phyloP scores from a whole-genome alignment of 768 basidiomycete genomes.

The Trametes maxima region DNA sequence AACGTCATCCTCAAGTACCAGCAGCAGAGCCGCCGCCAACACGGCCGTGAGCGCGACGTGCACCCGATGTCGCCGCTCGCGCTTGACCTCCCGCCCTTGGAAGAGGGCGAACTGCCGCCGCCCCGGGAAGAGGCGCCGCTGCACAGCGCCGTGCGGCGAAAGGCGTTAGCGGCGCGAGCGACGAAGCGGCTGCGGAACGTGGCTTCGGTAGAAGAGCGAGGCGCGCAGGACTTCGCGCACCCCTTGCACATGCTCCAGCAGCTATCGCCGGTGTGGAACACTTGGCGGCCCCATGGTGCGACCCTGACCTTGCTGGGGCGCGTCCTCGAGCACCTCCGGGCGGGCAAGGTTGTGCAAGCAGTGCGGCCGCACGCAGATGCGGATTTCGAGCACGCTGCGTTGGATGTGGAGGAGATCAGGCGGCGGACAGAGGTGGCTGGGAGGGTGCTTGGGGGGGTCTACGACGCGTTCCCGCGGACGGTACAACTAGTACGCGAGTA shows the following conservation, averaged over 20 bases:
- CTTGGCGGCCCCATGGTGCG: slow-evolving; percentile 63
- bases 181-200: slow-evolving; percentile 14
- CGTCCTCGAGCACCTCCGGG: slow-evolving; percentile 49
- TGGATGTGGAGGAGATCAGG: slow-evolving; percentile 29
- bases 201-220: background rate
- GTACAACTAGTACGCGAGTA: slow-evolving; percentile 32
- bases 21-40: slow-evolving; percentile 27
- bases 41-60: slow-evolving; percentile 19
- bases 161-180: background rate
- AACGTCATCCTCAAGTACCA: slow-evolving; percentile 69
- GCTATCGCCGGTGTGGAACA: slow-evolving; percentile 63
- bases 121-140: slow-evolving; percentile 21
- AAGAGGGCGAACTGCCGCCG: slow-evolving; percentile 21
- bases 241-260: slow-evolving; percentile 62
- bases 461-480: slow-evolving; percentile 53
- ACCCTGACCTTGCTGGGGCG: slow-evolving; percentile 50
- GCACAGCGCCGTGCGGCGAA: slow-evolving; percentile 15
- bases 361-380: slow-evolving; percentile 33
- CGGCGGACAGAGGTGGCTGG: slow-evolving; percentile 37
- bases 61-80: slow-evolving; percentile 30
- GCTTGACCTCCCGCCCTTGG: slow-evolving; percentile 25
- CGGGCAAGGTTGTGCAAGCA: slow-evolving; percentile 53
- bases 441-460: slow-evolving; percentile 48
- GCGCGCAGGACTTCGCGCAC: slow-evolving; percentile 53
- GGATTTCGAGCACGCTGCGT: slow-evolving; percentile 24